Conservation (phyloP, 2,329 filamentous ascomycete species). For the Penicillium sp. region DNA sequence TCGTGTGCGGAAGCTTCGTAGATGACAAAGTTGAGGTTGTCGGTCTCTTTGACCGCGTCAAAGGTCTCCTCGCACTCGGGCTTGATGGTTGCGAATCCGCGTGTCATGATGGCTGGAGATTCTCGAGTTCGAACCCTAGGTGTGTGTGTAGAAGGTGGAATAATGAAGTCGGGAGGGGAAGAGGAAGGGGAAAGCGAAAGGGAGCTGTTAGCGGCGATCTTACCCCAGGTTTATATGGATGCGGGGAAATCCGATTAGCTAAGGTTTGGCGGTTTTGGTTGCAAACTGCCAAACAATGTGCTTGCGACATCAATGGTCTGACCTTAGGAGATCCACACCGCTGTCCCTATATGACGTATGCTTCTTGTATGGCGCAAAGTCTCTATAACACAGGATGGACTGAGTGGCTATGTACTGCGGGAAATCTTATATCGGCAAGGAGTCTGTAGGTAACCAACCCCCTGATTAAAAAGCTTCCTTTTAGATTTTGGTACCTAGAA, state of each 20-base stretch:
- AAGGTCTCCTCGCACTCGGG: constrained; percentile 21
- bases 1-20: constrained; percentile 21
- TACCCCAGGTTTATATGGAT: constrained; percentile 1
- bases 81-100: constrained; percentile 20
- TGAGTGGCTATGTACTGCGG: neutral
- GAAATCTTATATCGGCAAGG: too few relatives aligned
- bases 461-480: too few relatives aligned
- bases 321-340: neutral
- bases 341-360: neutral
- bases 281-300: neutral
- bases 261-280: neutral
- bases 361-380: neutral
- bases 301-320: neutral
- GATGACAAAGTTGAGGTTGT: constrained; percentile 21
- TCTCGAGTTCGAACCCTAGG: too few relatives aligned
- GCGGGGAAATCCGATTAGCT: constrained; percentile 1
- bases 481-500: neutral
- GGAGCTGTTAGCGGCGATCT: neutral
- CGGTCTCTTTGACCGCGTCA: constrained; percentile 21
- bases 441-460: too few relatives aligned
- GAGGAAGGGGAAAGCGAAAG: neutral
- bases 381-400: neutral
- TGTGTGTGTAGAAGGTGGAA: neutral
- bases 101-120: constrained; percentile 16
- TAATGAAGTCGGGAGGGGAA: neutral